These are phyloP conservation scores for Spongospora subterranea DNA, from an alignment of 208 protist genomes.

Conservation along the genomic window DNA sequence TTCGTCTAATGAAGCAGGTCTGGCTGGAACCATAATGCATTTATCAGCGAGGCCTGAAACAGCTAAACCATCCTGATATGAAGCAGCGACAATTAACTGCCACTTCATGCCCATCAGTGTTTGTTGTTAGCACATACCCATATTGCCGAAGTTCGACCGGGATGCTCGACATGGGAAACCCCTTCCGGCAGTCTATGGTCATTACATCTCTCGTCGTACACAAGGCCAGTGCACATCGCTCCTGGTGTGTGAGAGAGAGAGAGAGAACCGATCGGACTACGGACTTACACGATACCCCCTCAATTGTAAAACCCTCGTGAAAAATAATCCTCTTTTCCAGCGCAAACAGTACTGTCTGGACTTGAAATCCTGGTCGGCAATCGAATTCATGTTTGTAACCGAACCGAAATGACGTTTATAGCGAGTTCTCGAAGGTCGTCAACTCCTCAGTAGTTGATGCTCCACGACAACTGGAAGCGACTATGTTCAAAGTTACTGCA, in stretches of 20 bases:
- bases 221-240: not conserved
- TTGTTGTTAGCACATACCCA: not conserved
- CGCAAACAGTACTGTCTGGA: no score
- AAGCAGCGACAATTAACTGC: no score
- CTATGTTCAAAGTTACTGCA: no score
- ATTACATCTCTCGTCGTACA: slow-evolving; percentile 26
- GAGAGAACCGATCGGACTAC: no score
- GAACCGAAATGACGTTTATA: no score
- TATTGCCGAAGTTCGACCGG: not conserved
- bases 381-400: not conserved
- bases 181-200: not conserved
- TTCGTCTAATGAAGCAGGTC: not conserved
- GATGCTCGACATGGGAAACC: not conserved
- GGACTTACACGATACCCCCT: no score
- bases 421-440: no score
- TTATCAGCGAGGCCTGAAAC: not conserved
- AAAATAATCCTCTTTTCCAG: no score
- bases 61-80: not conserved
- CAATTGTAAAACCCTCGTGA: slow-evolving; percentile 2
- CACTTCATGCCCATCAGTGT: not conserved
- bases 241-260: not conserved
- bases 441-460: no score
- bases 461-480: no score
- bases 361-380: not conserved
- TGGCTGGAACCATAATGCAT: not conserved